A percentile compares a stretch with the other conserved stretches of the same genome.
Evolutionary conservation across 352 stramenopile genomes (phyloP).

Genomic region (Pythium scleroteichum): DNA sequence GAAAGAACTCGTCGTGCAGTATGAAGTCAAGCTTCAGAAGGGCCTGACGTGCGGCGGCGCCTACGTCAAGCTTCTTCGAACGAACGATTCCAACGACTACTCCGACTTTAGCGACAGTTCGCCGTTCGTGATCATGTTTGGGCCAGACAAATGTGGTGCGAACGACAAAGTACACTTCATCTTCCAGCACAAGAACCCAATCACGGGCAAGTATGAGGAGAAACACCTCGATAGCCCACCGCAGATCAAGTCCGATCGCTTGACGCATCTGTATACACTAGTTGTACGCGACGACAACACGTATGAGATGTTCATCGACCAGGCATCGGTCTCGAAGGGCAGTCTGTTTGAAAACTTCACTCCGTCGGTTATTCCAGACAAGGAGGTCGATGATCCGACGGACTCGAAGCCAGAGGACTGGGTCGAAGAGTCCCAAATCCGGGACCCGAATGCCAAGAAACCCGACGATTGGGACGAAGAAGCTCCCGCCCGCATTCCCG

Average conservation of each 20-base stretch:
- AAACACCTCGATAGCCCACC: conserved; percentile 90
- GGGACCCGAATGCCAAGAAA: conserved; percentile 85
- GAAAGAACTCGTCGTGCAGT: conserved; percentile 93
- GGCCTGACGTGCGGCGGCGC: conserved; percentile 90
- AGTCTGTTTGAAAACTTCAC: conserved; percentile 84
- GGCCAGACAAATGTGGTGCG: conserved; percentile 92
- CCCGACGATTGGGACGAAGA: conserved; percentile 94
- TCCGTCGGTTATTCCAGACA: conserved; percentile 83
- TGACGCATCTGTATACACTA: conserved; percentile 93
- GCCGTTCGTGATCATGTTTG: conserved; percentile 96
- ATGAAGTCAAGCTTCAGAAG: conserved; percentile 94
- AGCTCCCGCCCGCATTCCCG: conserved; percentile 80
- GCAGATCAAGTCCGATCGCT: conserved; percentile 76
- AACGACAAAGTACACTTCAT: conserved; percentile 96
- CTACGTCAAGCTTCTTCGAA: conserved; percentile 92
- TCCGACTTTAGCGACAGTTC: conserved; percentile 80
- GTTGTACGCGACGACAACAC: conserved; percentile 89
- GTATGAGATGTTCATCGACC: conserved; percentile 93
- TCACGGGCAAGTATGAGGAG: conserved; percentile 91
- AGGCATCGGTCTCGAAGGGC: conserved; percentile 77
- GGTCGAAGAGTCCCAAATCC: conserved; percentile 89
- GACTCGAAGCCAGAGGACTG: conserved; percentile 93
- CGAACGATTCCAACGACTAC: conserved; percentile 50
- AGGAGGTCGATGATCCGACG: conserved; percentile 91
- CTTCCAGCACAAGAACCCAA: conserved; percentile 93